Conservation (phyloP, 768 basidiomycete genomes). For the Pholiota conissans region DNA sequence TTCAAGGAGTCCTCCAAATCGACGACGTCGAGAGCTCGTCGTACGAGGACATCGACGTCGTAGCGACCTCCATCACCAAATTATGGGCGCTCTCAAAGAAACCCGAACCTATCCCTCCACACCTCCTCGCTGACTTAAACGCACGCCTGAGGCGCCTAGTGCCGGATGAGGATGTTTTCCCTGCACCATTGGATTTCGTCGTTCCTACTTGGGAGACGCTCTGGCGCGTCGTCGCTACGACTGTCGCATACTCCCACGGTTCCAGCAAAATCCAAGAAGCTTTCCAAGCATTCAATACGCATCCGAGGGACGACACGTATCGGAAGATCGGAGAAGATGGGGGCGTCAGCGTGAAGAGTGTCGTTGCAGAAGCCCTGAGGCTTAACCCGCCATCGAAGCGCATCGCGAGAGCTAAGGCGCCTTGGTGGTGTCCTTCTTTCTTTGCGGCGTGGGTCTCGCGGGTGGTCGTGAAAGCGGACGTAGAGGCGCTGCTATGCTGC, state of each 20-base stretch:
- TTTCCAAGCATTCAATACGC: constrained; percentile 36
- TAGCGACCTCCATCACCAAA: constrained; percentile 41
- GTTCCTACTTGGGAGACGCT: constrained; percentile 63
- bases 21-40: constrained; percentile 25
- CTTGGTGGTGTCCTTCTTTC: constrained; percentile 8
- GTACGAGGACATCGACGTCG: constrained; percentile 30
- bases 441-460: not conserved
- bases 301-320: constrained; percentile 31
- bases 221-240: constrained; percentile 57
- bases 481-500: constrained; percentile 34
- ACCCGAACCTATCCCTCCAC: constrained; percentile 25
- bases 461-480: constrained; percentile 31
- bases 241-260: constrained; percentile 37
- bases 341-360: constrained; percentile 22
- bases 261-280: constrained; percentile 20
- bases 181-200: constrained; percentile 49
- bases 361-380: constrained; percentile 46
- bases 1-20: constrained; percentile 40
- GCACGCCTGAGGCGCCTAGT: constrained; percentile 40
- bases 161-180: constrained; percentile 28
- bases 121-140: constrained; percentile 34
- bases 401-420: constrained; percentile 34
- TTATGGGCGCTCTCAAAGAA: constrained; percentile 50
- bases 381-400: constrained; percentile 52
- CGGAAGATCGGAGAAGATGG: not conserved